These are phyloP conservation scores for Hypoxylon lienhwacheense DNA, from an alignment of 495 filamentous ascomycete species.

Conservation along the genomic window DNA sequence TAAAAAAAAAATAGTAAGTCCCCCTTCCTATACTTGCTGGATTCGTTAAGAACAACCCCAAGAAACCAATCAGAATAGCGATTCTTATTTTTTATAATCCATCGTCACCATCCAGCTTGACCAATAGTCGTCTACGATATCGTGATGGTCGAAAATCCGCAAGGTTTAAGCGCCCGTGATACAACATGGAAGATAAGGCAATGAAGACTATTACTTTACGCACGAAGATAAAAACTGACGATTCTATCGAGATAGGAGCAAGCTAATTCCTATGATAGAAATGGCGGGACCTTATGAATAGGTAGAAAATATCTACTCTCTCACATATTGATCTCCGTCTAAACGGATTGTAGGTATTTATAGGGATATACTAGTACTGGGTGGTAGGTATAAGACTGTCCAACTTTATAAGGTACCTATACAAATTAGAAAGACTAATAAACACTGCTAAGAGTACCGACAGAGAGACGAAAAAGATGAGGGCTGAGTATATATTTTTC, in stretches of 20 bases:
- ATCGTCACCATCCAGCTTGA: not conserved
- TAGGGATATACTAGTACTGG: too few relatives aligned
- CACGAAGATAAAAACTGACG: not conserved
- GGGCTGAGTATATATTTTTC: too few relatives aligned
- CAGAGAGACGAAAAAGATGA: too few relatives aligned
- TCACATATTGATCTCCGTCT: too few relatives aligned
- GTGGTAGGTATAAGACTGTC: too few relatives aligned
- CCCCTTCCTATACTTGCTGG: conserved; percentile 9
- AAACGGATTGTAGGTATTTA: too few relatives aligned
- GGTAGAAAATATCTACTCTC: too few relatives aligned
- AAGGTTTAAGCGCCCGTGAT: conserved; percentile 22
- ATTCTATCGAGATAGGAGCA: not conserved
- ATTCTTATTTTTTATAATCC: not conserved
- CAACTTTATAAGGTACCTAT: too few relatives aligned
- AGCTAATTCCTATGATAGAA: too few relatives aligned
- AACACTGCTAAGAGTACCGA: too few relatives aligned
- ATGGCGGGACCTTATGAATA: too few relatives aligned
- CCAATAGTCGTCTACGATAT: conserved; percentile 2
- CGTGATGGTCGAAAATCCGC: not conserved
- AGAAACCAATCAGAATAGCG: conserved; percentile 15
- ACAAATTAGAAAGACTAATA: too few relatives aligned
- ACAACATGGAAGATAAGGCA: not conserved
- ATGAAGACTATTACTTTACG: not conserved
- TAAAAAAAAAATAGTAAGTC: not conserved
- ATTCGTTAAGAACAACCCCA: conserved; percentile 18